phyloP scores from a whole-genome alignment of 2,329 filamentous ascomycete genomes.

The Scedosporium apiospermum region DNA sequence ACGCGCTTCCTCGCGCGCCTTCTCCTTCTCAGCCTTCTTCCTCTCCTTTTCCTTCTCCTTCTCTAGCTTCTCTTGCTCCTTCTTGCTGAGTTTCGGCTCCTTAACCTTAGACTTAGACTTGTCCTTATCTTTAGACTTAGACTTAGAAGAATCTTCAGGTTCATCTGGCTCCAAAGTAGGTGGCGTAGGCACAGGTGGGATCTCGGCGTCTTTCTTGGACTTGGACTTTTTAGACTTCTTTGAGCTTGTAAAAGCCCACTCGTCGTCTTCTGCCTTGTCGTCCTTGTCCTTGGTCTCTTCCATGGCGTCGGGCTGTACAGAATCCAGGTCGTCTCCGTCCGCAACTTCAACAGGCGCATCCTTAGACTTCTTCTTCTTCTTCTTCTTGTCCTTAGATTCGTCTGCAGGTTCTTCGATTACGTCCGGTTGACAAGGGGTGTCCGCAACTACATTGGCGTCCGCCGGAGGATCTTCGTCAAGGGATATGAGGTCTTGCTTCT shows the following conservation, averaged over 20 bases:
- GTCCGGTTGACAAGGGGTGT: constrained; percentile 27
- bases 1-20: constrained; percentile 11
- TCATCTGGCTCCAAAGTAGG: constrained; percentile 36
- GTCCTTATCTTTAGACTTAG: constrained; percentile 33
- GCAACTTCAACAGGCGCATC: constrained; percentile 39
- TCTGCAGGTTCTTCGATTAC: constrained; percentile 33
- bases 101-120: constrained; percentile 22
- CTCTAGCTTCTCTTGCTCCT: constrained; percentile 41
- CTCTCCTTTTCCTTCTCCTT: constrained; percentile 36
- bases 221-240: constrained; percentile 29
- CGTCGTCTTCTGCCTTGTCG: constrained; percentile 22
- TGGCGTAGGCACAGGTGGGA: constrained; percentile 38
- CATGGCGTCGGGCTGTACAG: constrained; percentile 34
- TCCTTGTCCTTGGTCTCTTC: constrained; percentile 33
- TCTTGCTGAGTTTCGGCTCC: constrained; percentile 36
- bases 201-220: constrained; percentile 30
- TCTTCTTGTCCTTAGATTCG: constrained; percentile 18
- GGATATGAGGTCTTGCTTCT: constrained; percentile 16
- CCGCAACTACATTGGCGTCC: constrained; percentile 13
- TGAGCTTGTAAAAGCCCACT: constrained; percentile 22
- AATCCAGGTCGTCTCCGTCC: constrained; percentile 34
- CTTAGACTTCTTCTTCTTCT: constrained; percentile 35
- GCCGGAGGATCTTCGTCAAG: constrained; percentile 13
- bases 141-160: constrained; percentile 22
- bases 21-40: constrained; percentile 20